Evolutionary conservation across 2,329 filamentous ascomycete species (phyloP), one percentile per base, ranked within the genome.

Genomic region (Epichloe festucae): DNA sequence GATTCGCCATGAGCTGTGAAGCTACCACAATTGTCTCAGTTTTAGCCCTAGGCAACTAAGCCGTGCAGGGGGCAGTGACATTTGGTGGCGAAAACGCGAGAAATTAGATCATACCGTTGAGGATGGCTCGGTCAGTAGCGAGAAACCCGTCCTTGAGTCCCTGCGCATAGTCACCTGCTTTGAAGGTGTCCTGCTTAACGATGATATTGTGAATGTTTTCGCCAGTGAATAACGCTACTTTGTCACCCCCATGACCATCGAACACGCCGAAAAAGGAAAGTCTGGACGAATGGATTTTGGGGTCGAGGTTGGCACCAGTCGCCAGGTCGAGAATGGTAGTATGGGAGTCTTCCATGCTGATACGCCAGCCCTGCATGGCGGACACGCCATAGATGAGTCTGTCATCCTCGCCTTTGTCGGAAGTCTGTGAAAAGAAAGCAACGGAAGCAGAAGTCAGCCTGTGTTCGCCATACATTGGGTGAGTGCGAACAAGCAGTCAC

Each of bases 281-380:
- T 65, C 86, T 83, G 62, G 84, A 81, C 62, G 83, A 74, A 61
- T 84, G 78, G 49, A 81, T 81, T 60, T 84, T 78, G 58, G 81
- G 73, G 27, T 80, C 76, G 54, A 67, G 66, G 53, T 70, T 63
- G 53, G 67, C 63, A 55, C 81, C 75, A 63, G 93, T 81, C 59
- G 45, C 50, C 46, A 97, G 81, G 70, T 97, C 88, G 66, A 98
- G 85, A 49, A 97, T 74, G 52, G 87, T 80, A 55, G 87, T 88
- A 73, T 98, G 93, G 57, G 93, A 84, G 68, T 98, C 93, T 70
- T 98, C 93, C 93, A 98, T 98, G 76, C 88, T 95, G 73, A 98
- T 97, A 74, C 93, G 87, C 93, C 93, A 98, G 76, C 93, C 93
- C 73, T 98, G 93, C 93, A 98, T 98, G 71, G 89, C 89, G 59